phyloP scores from a whole-genome alignment of 495 filamentous ascomycete genomes.

The Delitschia confertaspora region DNA sequence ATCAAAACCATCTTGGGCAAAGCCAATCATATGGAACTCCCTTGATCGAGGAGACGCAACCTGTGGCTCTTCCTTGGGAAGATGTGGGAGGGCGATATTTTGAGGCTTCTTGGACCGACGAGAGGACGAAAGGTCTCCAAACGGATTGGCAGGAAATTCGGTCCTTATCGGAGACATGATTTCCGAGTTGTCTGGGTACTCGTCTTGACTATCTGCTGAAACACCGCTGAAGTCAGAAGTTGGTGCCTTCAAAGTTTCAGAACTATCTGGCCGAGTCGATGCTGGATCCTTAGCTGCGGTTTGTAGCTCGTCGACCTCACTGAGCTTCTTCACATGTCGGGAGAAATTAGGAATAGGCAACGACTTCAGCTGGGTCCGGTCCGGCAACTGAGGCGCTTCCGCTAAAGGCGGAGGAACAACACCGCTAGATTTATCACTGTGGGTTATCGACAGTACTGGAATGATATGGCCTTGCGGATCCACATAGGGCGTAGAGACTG shows the following conservation, averaged over 20 bases:
- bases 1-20: constrained; percentile 23
- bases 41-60: constrained; percentile 16
- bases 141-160: constrained; percentile 8
- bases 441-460: constrained; percentile 20
- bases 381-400: background rate
- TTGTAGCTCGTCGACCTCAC: constrained; percentile 1
- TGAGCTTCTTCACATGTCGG: constrained; percentile 17
- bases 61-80: constrained; percentile 14
- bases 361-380: background rate
- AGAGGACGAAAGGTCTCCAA: background rate
- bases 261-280: no score
- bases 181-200: background rate
- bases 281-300: no score
- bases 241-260: no score
- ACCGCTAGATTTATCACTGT: constrained; percentile 8
- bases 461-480: constrained; percentile 27
- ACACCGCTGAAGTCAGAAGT: no score
- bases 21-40: constrained; percentile 33
- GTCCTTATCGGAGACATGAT: constrained; percentile 9
- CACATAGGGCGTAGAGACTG: constrained; percentile 17
- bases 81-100: constrained; percentile 1
- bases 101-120: constrained; percentile 1
- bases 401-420: background rate
- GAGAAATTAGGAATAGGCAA: constrained; percentile 28
- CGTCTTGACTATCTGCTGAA: no score